A percentile compares a stretch with the other conserved stretches of the same genome.
phyloP scores from a whole-genome alignment of 768 basidiomycete genomes.

The Coprinellus aureogranulatus region DNA sequence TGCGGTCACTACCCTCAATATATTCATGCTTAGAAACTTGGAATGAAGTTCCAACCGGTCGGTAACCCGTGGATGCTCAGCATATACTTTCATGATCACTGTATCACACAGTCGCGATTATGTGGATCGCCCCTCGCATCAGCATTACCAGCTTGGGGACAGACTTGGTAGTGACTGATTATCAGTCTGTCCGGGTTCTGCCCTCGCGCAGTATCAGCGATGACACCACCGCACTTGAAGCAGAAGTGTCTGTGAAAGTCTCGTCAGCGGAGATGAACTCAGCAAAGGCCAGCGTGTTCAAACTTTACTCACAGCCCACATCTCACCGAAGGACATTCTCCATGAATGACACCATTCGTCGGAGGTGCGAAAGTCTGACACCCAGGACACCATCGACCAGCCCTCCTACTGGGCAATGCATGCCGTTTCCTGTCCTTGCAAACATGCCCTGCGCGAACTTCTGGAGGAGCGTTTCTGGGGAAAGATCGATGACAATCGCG shows the following conservation, averaged over 20 bases:
- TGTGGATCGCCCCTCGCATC: background rate
- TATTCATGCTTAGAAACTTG: no score
- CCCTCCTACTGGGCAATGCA: background rate
- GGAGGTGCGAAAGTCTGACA: background rate
- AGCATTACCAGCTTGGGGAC: background rate
- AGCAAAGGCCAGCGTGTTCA: no score
- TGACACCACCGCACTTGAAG: conserved; percentile 5
- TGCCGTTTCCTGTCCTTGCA: background rate
- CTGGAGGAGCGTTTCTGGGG: background rate
- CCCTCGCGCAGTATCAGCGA: conserved; percentile 2
- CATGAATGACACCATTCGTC: background rate
- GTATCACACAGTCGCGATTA: background rate
- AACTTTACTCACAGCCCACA: background rate
- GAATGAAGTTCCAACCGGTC: no score
- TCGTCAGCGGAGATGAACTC: background rate
- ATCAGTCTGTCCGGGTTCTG: background rate
- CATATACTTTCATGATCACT: no score
- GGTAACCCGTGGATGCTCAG: no score
- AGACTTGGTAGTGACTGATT: background rate
- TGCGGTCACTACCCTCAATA: no score
- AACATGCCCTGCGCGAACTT: background rate
- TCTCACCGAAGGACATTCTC: background rate
- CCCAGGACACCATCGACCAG: conserved; percentile 1
- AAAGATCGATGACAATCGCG: background rate
- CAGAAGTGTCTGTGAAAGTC: conserved; percentile 8